Percentiles rank a stretch among this genome's conserved stretches.
These are phyloP conservation scores for Aspergillus thermomutatus DNA, from an alignment of 2,329 filamentous ascomycete species.

Conservation along the genomic window DNA sequence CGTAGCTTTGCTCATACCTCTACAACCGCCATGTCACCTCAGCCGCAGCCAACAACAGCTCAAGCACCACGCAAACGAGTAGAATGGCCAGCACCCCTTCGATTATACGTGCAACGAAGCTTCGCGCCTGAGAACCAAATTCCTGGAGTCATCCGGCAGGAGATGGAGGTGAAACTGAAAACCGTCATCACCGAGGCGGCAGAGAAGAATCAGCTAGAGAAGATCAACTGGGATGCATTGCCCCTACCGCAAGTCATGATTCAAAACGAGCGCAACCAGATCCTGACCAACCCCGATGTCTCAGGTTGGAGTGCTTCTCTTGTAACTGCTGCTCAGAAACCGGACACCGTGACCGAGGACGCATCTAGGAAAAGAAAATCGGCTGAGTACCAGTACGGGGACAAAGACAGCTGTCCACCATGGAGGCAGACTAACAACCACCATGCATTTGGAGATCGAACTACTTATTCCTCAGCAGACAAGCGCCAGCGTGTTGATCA, in stretches of 20 bases:
- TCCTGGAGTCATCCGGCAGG: conserved; percentile 58
- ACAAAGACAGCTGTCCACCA: conserved; percentile 57
- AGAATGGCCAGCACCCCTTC: conserved; percentile 78
- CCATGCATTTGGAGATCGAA: conserved; percentile 67
- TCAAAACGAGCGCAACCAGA: conserved; percentile 60
- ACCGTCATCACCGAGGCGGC: conserved; percentile 79
- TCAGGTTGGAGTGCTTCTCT: conserved; percentile 31
- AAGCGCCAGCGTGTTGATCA: conserved; percentile 49
- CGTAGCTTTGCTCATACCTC: conserved; percentile 53
- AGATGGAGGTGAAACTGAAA: conserved; percentile 83
- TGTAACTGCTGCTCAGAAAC: conserved; percentile 18
- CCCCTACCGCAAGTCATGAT: conserved; percentile 84
- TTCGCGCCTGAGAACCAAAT: conserved; percentile 73
- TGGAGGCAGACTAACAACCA: conserved; percentile 71
- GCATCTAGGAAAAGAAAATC: conserved; percentile 79
- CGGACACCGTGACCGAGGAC: conserved; percentile 23
- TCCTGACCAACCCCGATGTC: conserved; percentile 46
- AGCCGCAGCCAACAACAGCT: conserved; percentile 30
- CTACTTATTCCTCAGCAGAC: conserved; percentile 60
- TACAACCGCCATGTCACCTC: conserved; percentile 14
- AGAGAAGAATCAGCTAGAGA: conserved; percentile 66
- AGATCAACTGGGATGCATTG: conserved; percentile 77
- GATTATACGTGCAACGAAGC: conserved; percentile 82
- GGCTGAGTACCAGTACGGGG: conserved; percentile 54
- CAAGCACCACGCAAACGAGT: conserved; percentile 53